Evolutionary conservation across 2,329 filamentous ascomycete species (phyloP), one percentile per base, ranked within the genome.

Genomic region (Dactylellina haptotyla): DNA sequence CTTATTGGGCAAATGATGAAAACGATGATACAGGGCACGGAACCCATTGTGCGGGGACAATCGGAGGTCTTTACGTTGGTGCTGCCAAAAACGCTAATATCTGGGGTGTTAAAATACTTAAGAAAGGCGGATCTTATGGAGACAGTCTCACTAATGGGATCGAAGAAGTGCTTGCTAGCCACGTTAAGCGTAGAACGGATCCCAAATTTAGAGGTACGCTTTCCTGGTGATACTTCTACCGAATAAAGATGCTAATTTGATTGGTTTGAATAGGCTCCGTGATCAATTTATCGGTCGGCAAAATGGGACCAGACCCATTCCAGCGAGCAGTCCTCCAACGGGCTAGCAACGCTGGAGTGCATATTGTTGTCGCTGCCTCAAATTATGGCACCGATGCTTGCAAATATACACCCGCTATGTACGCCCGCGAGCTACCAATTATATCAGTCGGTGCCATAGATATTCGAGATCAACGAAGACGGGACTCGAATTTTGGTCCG

Each of bases 201-300:
- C 78, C 79, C 3, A 12, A 53, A 16, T 77, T 77, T 46, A 59
- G 56, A 16, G 77, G 30, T 48, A 39, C 23, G 43, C 28, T 51
- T 2, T 12, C 18, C n/a, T 18, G n/a, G n/a, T n/a, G n/a, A n/a
- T n/a, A 4, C 16, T 34, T 2, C 16, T 46, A 18, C 10, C n/a
- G 2, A 18, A 32, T 34, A 5, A 25, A 10, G 6, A 14, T 12
- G 9, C 23, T 34, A 37, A 34, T 23, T 16, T 28, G 14, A 18
- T n/a, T 4, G 26, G 4, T 4, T 4, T n/a, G n/a, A 10, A 28
- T 39, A 34, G 61, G 61, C 75, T 75, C 84, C 3, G 84, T 87
- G 12, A 82, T 86, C 64, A 85, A 82, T 80, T 84, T 88, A 84
- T 87, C 84, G n/a, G 82, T 88, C 0, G 85, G 85, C 12, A 83